Evolutionary conservation across 331 rosid species (phyloP).

Genomic region (Erythrophleum ivorense): DNA sequence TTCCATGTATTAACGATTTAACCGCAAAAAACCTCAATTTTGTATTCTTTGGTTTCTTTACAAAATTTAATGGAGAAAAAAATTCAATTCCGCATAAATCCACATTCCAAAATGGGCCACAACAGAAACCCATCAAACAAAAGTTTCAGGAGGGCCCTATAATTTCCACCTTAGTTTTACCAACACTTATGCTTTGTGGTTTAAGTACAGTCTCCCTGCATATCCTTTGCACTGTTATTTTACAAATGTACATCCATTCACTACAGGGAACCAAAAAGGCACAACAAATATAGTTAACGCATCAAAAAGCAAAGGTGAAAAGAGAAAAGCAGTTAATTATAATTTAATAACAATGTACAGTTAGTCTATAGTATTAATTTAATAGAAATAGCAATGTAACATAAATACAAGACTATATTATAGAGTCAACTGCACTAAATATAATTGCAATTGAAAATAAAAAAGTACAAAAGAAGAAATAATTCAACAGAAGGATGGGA

Average conservation of each 20-base stretch:
- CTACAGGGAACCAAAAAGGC: conserved; percentile 12
- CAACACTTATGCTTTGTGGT: background rate
- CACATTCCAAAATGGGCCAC: conserved; percentile 5
- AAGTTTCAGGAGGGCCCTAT: conserved; percentile 25
- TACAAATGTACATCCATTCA: background rate
- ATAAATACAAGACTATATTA: background rate
- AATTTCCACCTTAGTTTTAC: background rate
- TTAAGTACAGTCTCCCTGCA: background rate
- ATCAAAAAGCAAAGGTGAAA: background rate
- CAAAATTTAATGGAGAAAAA: background rate
- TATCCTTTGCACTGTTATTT: background rate
- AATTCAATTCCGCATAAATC: background rate
- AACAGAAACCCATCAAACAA: background rate
- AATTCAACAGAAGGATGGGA: background rate
- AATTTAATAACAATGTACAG: conserved; percentile 5
- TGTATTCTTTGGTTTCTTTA: background rate
- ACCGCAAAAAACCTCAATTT: background rate
- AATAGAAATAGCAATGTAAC: background rate
- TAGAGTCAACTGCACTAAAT: background rate
- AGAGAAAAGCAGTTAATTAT: background rate
- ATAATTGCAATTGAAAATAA: background rate
- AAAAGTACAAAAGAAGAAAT: background rate
- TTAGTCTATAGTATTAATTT: background rate
- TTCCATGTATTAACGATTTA: background rate
- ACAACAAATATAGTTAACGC: background rate